A percentile compares a stretch with the other conserved stretches of the same genome.
Evolutionary conservation across 768 basidiomycete species (phyloP).

Genomic region (Phylloporus arenicola): DNA sequence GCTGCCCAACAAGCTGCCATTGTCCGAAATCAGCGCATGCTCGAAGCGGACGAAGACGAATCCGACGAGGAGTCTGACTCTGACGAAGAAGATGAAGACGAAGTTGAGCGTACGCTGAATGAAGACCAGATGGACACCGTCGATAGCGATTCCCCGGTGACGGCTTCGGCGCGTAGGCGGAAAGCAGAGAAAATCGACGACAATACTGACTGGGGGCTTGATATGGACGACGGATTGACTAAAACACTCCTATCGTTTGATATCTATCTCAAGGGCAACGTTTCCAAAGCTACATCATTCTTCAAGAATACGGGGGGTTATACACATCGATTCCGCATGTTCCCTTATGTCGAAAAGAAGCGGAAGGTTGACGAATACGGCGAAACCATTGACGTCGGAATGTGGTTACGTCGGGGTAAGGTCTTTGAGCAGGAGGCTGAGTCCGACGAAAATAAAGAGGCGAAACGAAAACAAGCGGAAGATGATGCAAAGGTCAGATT

Average conservation of each 20-base stretch:
- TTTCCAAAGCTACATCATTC: slow-evolving; percentile 78
- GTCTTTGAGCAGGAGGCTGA: slow-evolving; percentile 88
- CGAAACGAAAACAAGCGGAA: slow-evolving; percentile 57
- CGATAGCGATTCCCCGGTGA: slow-evolving; percentile 28
- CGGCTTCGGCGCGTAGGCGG: slow-evolving; percentile 29
- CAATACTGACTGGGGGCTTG: slow-evolving; percentile 62
- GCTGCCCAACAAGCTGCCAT: slow-evolving; percentile 81
- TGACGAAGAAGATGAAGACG: slow-evolving; percentile 65
- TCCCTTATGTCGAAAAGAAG: slow-evolving; percentile 92
- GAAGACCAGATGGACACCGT: slow-evolving; percentile 45
- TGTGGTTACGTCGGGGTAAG: slow-evolving; percentile 92
- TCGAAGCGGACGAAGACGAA: slow-evolving; percentile 92
- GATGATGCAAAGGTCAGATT: slow-evolving; percentile 67
- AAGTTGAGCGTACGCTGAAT: slow-evolving; percentile 46
- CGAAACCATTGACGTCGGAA: slow-evolving; percentile 89
- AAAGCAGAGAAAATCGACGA: slow-evolving; percentile 47
- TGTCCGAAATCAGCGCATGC: slow-evolving; percentile 77
- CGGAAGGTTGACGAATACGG: slow-evolving; percentile 93
- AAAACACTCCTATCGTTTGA: slow-evolving; percentile 84
- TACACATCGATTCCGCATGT: slow-evolving; percentile 88
- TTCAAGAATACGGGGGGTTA: slow-evolving; percentile 75
- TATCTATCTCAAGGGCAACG: slow-evolving; percentile 96
- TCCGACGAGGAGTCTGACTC: slow-evolving; percentile 65
- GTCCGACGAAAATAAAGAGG: slow-evolving; percentile 72
- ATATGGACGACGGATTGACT: slow-evolving; percentile 70